A percentile compares a stretch with the other conserved stretches of the same genome.
phyloP scores from a whole-genome alignment of 306 rosid species.

The Quercus robur region DNA sequence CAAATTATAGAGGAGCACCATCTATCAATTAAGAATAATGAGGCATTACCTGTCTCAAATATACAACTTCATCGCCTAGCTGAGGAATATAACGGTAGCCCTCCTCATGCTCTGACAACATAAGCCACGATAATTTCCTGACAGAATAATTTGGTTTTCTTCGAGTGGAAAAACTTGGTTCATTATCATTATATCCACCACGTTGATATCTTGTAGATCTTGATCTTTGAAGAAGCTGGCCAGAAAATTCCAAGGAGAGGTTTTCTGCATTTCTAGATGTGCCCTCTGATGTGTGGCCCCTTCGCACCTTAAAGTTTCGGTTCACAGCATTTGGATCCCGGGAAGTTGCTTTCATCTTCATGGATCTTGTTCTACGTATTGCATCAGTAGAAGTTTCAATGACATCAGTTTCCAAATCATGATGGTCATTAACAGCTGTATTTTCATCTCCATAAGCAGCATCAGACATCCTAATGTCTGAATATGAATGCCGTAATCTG shows the following conservation, averaged over 20 bases:
- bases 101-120: conserved; percentile 60
- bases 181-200: conserved; percentile 26
- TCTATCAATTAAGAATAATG: neutral
- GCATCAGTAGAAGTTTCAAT: conserved; percentile 38
- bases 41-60: conserved; percentile 70
- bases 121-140: conserved; percentile 71
- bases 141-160: conserved; percentile 34
- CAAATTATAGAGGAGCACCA: conserved; percentile 9
- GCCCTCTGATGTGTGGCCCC: conserved; percentile 36
- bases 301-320: conserved; percentile 33
- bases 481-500: conserved; percentile 26
- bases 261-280: conserved; percentile 38
- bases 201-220: conserved; percentile 44
- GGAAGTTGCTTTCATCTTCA: conserved; percentile 45
- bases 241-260: conserved; percentile 25
- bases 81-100: conserved; percentile 84
- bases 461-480: conserved; percentile 20
- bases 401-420: conserved; percentile 28
- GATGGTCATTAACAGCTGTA: conserved; percentile 20
- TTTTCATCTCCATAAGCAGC: conserved; percentile 18
- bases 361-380: conserved; percentile 47
- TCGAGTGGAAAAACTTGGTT: conserved; percentile 32
- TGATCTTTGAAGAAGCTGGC: conserved; percentile 43
- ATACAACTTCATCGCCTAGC: conserved; percentile 84
- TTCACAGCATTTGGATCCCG: conserved; percentile 35